Conservation (phyloP, 495 filamentous ascomycete species). For the Hypoxylon subgilvum region DNA sequence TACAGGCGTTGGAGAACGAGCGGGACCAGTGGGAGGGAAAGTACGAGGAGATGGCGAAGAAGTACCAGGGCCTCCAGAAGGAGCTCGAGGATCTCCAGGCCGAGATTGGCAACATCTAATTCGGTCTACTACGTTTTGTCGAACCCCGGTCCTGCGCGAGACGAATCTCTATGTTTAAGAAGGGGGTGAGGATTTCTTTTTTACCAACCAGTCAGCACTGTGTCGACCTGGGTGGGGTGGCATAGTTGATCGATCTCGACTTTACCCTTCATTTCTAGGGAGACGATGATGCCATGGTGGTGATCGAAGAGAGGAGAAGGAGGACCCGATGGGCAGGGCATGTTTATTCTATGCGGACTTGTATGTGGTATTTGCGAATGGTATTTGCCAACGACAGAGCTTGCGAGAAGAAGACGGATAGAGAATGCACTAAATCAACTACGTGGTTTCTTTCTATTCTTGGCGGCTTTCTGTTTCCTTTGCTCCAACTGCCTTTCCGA, state of each 20-base stretch:
- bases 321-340: slow-evolving; percentile 25
- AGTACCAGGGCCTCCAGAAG: slow-evolving; percentile 81
- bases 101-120: slow-evolving; percentile 90
- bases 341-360: slow-evolving; percentile 32
- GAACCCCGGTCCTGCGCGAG: slow-evolving; percentile 24
- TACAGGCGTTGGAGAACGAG: slow-evolving; percentile 88
- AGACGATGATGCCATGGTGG: slow-evolving; percentile 12
- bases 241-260: slow-evolving; percentile 25
- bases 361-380: slow-evolving; percentile 31
- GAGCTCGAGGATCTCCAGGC: slow-evolving; percentile 86
- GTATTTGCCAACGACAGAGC: slow-evolving; percentile 31
- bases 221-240: slow-evolving; percentile 22
- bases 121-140: slow-evolving; percentile 21
- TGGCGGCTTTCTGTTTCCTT: slow-evolving; percentile 67
- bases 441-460: slow-evolving; percentile 53
- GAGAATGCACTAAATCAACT: slow-evolving; percentile 36
- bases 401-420: slow-evolving; percentile 32
- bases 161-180: slow-evolving; percentile 20
- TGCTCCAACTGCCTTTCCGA: slow-evolving; percentile 69
- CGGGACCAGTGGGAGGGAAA: slow-evolving; percentile 93
- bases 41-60: slow-evolving; percentile 94
- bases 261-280: slow-evolving; percentile 8
- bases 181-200: slow-evolving; percentile 19
- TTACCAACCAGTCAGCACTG: slow-evolving; percentile 21
- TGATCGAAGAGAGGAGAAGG: slow-evolving; percentile 14